A percentile compares a stretch with the other conserved stretches of the same genome.
Evolutionary conservation across 139 green algal species (phyloP).

Genomic region (Chlorella sp.): DNA sequence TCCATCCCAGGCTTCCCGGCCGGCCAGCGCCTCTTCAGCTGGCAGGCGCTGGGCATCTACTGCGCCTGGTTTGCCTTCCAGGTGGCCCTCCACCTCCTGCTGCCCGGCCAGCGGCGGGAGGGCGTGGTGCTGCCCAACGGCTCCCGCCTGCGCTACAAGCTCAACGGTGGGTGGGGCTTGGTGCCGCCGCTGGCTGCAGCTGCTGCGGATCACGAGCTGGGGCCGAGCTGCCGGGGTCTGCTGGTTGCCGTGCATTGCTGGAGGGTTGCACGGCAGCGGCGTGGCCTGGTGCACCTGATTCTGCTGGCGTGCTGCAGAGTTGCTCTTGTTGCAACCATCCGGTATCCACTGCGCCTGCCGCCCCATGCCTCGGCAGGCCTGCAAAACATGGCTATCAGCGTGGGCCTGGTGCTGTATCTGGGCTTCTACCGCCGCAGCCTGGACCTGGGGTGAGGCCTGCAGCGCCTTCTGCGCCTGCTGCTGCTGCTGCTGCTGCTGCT

Average conservation of each 20-base stretch:
- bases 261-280: too few species aligned
- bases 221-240: neutral
- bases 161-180: constrained; percentile 70
- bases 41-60: constrained; percentile 58
- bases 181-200: too few species aligned
- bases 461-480: too few species aligned
- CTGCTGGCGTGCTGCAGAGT: neutral
- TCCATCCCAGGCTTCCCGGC: constrained; percentile 31
- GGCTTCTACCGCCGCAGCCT: constrained; percentile 60
- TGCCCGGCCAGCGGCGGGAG: constrained; percentile 71
- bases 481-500: too few species aligned
- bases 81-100: constrained; percentile 75
- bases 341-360: too few species aligned
- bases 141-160: constrained; percentile 79
- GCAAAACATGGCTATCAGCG: constrained; percentile 57
- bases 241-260: neutral
- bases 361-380: constrained; percentile 74
- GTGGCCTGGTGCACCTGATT: neutral
- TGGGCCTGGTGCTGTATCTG: constrained; percentile 61
- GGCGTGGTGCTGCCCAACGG: constrained; percentile 70
- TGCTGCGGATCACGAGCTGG: neutral
- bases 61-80: constrained; percentile 71
- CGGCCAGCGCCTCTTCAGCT: constrained; percentile 56
- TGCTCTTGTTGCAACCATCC: too few species aligned
- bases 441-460: constrained; percentile 44